These are phyloP conservation scores for Poteriospumella lacustris DNA, from an alignment of 108 stramenopile genomes.

Conservation along the genomic window DNA sequence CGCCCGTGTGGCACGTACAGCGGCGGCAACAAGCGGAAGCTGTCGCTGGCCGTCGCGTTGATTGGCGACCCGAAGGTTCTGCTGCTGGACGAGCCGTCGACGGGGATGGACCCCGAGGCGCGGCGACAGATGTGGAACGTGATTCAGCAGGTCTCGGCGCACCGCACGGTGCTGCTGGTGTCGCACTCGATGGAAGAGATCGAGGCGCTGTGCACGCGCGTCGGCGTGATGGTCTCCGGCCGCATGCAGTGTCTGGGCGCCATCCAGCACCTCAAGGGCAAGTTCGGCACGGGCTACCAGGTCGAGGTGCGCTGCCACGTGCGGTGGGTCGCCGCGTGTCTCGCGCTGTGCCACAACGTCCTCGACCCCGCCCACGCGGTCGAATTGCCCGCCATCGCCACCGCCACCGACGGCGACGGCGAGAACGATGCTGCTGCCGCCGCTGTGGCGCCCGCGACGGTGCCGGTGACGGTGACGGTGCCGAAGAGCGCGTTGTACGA, in stretches of 20 bases:
- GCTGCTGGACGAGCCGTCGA: constrained; percentile 40
- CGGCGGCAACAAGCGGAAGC: constrained; percentile 45
- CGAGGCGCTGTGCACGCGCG: constrained; percentile 35
- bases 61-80: constrained; percentile 31
- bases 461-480: no score
- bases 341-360: background rate
- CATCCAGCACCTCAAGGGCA: constrained; percentile 12
- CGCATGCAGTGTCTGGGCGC: constrained; percentile 12
- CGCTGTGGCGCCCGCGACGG: no score
- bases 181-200: constrained; percentile 47
- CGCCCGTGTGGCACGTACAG: constrained; percentile 37
- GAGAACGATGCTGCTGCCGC: background rate
- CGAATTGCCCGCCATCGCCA: background rate
- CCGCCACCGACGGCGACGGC: no score
- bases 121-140: constrained; percentile 35
- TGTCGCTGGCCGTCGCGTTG: constrained; percentile 37
- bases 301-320: background rate
- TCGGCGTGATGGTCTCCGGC: background rate
- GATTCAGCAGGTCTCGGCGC: constrained; percentile 5
- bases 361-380: background rate
- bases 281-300: background rate
- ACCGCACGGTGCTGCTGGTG: constrained; percentile 26
- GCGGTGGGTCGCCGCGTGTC: background rate
- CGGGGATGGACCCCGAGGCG: constrained; percentile 41
- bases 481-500: no score